Evolutionary conservation across 2,329 filamentous ascomycete species (phyloP).

Genomic region (Chaetoscypha palmicola): DNA sequence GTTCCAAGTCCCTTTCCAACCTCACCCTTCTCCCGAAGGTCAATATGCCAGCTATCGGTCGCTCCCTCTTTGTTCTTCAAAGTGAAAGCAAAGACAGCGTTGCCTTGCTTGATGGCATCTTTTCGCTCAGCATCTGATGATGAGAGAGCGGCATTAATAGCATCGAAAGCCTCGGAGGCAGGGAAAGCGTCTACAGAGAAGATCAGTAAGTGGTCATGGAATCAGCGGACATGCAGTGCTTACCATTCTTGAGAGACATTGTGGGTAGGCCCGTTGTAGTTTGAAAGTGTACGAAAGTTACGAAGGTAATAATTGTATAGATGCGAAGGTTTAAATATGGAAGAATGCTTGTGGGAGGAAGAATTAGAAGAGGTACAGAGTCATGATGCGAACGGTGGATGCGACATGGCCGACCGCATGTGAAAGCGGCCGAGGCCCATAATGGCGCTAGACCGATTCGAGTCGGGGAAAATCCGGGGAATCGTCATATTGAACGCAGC

Average conservation of each 20-base stretch:
- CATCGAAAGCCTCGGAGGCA: conserved; percentile 84
- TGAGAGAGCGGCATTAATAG: conserved; percentile 67
- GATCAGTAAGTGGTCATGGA: conserved; percentile 6
- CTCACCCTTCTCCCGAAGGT: conserved; percentile 82
- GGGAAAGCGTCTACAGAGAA: conserved; percentile 65
- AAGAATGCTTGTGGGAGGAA: background rate
- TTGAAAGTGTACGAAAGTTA: too few relatives aligned
- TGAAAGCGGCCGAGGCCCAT: background rate
- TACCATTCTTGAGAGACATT: conserved; percentile 72
- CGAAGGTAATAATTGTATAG: too few relatives aligned
- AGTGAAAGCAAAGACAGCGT: conserved; percentile 82
- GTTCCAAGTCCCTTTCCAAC: conserved; percentile 71
- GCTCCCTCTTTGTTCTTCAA: conserved; percentile 82
- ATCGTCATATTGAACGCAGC: too few relatives aligned
- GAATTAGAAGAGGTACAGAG: background rate
- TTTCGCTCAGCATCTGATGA: conserved; percentile 67
- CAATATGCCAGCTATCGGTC: conserved; percentile 85
- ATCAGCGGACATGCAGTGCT: conserved; percentile 1
- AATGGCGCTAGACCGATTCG: background rate
- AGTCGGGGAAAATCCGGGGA: too few relatives aligned
- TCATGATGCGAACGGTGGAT: background rate
- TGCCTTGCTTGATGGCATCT: conserved; percentile 82
- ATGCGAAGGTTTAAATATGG: too few relatives aligned
- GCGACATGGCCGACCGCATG: background rate
- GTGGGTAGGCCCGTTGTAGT: too few relatives aligned